These are phyloP conservation scores for Senna siamea DNA, from an alignment of 306 rosid genomes.

Conservation along the genomic window DNA sequence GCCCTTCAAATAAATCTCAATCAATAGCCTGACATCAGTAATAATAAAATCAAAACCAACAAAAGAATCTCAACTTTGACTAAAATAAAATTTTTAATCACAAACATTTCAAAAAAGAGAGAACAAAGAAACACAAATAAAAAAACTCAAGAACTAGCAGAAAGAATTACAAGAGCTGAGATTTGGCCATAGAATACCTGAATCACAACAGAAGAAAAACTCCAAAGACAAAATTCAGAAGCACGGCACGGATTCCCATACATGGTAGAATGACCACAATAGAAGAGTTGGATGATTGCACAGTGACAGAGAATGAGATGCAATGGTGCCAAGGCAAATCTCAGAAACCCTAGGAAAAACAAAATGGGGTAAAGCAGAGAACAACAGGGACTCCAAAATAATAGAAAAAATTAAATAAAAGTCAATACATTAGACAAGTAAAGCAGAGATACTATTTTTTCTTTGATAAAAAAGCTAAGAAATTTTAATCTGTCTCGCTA, in stretches of 20 bases:
- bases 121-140: conserved; percentile 1
- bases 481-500: not conserved
- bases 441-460: no score
- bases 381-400: not conserved
- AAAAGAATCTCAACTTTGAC: not conserved
- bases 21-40: conserved; percentile 51
- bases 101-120: not conserved
- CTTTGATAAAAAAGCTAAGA: not conserved
- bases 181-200: conserved; percentile 53
- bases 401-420: not conserved
- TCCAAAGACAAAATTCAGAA: conserved; percentile 36
- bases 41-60: conserved; percentile 23
- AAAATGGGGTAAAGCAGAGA: not conserved
- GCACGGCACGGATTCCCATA: conserved; percentile 10
- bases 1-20: conserved; percentile 47
- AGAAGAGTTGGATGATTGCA: conserved; percentile 16
- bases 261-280: not conserved
- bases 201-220: conserved; percentile 27
- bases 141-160: not conserved
- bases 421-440: not conserved
- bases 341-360: conserved; percentile 65
- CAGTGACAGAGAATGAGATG: conserved; percentile 25
- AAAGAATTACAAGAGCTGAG: not conserved
- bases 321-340: not conserved
- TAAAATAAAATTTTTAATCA: not conserved